Base-by-base conservation (phyloP, 306 rosid species). In the Trifolium repens region DNA sequence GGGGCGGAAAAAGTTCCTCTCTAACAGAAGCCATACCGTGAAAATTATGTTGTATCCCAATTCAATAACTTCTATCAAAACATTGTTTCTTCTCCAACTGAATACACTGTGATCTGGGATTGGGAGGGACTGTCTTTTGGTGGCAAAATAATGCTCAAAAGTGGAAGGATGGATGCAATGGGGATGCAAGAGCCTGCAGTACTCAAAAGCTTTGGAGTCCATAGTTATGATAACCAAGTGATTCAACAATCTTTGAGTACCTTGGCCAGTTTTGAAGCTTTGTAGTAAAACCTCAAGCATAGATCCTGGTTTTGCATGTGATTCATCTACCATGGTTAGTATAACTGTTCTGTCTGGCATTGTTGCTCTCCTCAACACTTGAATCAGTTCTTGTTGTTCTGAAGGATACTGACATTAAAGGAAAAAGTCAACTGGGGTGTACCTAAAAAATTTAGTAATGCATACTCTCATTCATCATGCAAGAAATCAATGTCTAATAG, bases 41-140 rank as follows among this genome's bases (percentile, higher is more conserved):
- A 73, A 86, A 54, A 85, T 46, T 10, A 87, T 79, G 79, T 59
- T 86, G 78, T 89, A 89, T 14, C 90, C 90, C 69, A 89, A 71
- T 53, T 75, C 61, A 47, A 89, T 17, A 10, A 85, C 81, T 22
- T 78, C 63, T 8, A 69, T 61, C 76, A 81, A 44, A 50, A 89
- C 54, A 30, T 75, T 24, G 54, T 77, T 79, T 77, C 82, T 77
- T 66, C 76, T 85, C 79, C 78, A 74, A 67, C 75, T 44, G 35
- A 69, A 64, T 8, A 40, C 4, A 60, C 8, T 64, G 52, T 66
- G 74, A 46, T 39, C 40, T 9, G 67, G 27, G 59, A 1, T 69
- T 50, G 39, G 8, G 67, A 2, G 27, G 74, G 80, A 61, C 50
- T 46, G 61, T 61, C 26, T 67, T 30, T n/a, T 79, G 22, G 66